Evolutionary conservation across 495 filamentous ascomycete species (phyloP).

Genomic region (Lepidopterella palustris): DNA sequence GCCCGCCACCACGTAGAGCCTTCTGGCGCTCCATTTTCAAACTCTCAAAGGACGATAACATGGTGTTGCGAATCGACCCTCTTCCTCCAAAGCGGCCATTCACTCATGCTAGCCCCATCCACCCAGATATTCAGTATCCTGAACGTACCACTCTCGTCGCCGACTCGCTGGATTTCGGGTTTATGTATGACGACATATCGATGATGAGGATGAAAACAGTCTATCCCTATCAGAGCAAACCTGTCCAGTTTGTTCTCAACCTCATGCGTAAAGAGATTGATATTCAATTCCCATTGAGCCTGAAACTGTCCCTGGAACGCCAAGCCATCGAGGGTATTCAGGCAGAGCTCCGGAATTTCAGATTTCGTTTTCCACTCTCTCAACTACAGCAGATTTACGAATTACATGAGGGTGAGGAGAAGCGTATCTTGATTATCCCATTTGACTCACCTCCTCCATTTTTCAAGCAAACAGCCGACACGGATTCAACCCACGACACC

Average conservation of each 20-base stretch:
- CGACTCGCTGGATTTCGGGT: constrained; percentile 41
- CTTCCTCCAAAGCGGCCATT: neutral
- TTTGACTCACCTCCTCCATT: constrained; percentile 60
- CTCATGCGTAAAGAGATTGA: constrained; percentile 32
- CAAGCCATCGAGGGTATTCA: neutral
- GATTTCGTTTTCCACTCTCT: constrained; percentile 57
- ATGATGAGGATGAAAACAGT: constrained; percentile 48
- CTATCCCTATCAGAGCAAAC: neutral
- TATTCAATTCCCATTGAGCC: constrained; percentile 26
- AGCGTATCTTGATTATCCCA: constrained; percentile 48
- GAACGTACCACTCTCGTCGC: constrained; percentile 20
- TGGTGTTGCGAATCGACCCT: neutral
- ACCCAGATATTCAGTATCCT: constrained; percentile 17
- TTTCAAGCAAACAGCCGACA: constrained; percentile 49
- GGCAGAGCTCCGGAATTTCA: constrained; percentile 30
- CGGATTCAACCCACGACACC: constrained; percentile 35
- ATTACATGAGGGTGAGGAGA: constrained; percentile 30
- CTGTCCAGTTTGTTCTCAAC: constrained; percentile 32
- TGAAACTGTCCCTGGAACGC: constrained; percentile 1
- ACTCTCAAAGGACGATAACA: neutral
- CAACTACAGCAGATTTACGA: constrained; percentile 54
- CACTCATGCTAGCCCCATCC: constrained; percentile 23
- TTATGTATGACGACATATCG: constrained; percentile 40
- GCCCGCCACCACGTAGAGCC: constrained; percentile 14
- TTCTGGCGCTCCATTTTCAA: constrained; percentile 9